Percentiles rank a stretch among this genome's conserved stretches.
Evolutionary conservation across 495 filamentous ascomycete genomes (phyloP).

Genomic region (Chaetomidium leptoderma): DNA sequence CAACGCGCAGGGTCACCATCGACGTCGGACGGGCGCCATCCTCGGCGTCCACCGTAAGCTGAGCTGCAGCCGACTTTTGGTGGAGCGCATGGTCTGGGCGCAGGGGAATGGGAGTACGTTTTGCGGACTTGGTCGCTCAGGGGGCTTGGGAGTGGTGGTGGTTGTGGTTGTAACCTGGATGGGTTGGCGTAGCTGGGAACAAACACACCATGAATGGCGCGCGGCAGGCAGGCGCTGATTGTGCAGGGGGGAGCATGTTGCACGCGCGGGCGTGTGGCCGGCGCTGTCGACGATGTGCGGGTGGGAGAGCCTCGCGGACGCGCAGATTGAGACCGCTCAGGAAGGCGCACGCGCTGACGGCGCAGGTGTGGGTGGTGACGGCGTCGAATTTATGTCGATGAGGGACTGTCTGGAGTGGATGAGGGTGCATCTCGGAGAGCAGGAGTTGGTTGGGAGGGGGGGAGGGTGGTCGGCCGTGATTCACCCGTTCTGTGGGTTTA

Average conservation of each 20-base stretch:
- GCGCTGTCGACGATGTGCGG: conserved; percentile 38
- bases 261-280: conserved; percentile 41
- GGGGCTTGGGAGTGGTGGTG: conserved; percentile 17
- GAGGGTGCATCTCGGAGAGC: conserved; percentile 38
- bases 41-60: no score
- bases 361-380: conserved; percentile 39
- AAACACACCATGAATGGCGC: conserved; percentile 47
- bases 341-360: conserved; percentile 43
- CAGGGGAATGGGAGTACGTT: no score
- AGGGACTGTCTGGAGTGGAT: conserved; percentile 40
- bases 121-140: conserved; percentile 20
- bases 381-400: conserved; percentile 41
- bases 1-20: no score
- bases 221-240: conserved; percentile 40
- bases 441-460: conserved; percentile 37
- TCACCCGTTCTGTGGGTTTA: conserved; percentile 34
- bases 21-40: no score
- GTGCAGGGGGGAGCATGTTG: conserved; percentile 38
- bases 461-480: conserved; percentile 40
- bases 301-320: conserved; percentile 33
- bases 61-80: no score
- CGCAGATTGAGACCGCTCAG: conserved; percentile 45
- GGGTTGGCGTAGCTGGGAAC: conserved; percentile 49
- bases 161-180: no score
- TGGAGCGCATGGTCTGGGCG: no score